Evolutionary conservation across 345 rosid genomes (phyloP).

Genomic region (Xanthoceras sorbifolium): DNA sequence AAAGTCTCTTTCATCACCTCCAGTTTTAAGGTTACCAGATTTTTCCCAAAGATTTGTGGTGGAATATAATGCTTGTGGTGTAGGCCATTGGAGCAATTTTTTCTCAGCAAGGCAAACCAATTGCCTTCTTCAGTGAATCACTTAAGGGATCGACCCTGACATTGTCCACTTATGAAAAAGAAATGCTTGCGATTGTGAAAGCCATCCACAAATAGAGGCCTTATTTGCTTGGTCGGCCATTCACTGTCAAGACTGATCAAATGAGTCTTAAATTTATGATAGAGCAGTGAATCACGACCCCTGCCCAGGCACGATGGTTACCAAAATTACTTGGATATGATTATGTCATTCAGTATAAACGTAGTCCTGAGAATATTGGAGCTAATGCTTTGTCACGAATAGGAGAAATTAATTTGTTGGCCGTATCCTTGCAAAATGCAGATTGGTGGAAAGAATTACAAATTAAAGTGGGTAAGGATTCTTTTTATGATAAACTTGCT

Average conservation of each 20-base stretch:
- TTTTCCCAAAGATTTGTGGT: too few species aligned
- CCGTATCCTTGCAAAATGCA: neutral
- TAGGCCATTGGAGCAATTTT: neutral
- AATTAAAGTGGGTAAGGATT: neutral
- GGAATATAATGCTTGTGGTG: neutral
- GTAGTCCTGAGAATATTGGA: neutral
- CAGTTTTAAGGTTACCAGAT: too few species aligned
- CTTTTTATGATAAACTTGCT: neutral
- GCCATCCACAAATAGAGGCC: neutral
- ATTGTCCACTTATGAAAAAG: neutral
- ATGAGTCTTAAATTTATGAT: neutral
- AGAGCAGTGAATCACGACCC: neutral
- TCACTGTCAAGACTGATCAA: neutral
- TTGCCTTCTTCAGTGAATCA: neutral
- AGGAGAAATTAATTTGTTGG: neutral
- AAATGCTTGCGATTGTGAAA: neutral
- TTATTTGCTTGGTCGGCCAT: neutral
- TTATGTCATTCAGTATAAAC: neutral
- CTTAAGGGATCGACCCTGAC: neutral
- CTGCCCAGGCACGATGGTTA: neutral
- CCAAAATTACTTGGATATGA: slow-evolving; percentile 4
- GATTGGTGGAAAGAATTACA: neutral
- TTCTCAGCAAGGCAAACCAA: neutral
- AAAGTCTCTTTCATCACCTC: too few species aligned
- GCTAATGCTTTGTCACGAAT: neutral